phyloP scores from a whole-genome alignment of 1,284 basidiomycete species.

The Porodaedalea pini region DNA sequence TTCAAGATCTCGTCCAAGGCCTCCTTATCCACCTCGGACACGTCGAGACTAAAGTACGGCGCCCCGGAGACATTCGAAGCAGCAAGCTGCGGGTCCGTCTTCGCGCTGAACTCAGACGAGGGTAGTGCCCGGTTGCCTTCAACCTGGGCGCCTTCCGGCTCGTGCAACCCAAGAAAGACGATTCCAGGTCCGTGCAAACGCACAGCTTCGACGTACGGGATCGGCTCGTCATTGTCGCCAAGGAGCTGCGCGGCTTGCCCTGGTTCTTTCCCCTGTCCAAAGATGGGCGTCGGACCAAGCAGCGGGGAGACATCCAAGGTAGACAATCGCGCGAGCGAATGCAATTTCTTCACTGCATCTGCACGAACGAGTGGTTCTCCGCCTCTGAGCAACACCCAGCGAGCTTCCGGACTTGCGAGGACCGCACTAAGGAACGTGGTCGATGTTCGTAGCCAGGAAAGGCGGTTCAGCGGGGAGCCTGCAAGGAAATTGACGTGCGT shows the following conservation, averaged over 20 bases:
- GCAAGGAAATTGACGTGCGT: conserved; percentile 58
- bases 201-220: conserved; percentile 56
- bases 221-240: conserved; percentile 34
- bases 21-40: conserved; percentile 48
- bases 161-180: conserved; percentile 79
- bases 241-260: conserved; percentile 38
- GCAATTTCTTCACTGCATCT: conserved; percentile 30
- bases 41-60: conserved; percentile 79
- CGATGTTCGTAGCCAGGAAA: conserved; percentile 80
- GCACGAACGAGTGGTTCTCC: conserved; percentile 58
- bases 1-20: conserved; percentile 45
- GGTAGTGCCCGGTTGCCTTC: conserved; percentile 47
- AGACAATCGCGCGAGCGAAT: conserved; percentile 47
- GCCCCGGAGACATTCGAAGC: conserved; percentile 65
- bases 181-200: conserved; percentile 56
- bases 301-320: conserved; percentile 50
- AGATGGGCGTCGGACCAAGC: conserved; percentile 49
- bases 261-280: conserved; percentile 60
- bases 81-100: conserved; percentile 35
- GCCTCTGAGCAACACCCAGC: conserved; percentile 73
- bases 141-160: conserved; percentile 41
- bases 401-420: conserved; percentile 51
- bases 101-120: conserved; percentile 54
- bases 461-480: conserved; percentile 80
- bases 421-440: conserved; percentile 69